These are phyloP conservation scores for Ormosia emarginata DNA, from an alignment of 306 rosid genomes.

Conservation along the genomic window DNA sequence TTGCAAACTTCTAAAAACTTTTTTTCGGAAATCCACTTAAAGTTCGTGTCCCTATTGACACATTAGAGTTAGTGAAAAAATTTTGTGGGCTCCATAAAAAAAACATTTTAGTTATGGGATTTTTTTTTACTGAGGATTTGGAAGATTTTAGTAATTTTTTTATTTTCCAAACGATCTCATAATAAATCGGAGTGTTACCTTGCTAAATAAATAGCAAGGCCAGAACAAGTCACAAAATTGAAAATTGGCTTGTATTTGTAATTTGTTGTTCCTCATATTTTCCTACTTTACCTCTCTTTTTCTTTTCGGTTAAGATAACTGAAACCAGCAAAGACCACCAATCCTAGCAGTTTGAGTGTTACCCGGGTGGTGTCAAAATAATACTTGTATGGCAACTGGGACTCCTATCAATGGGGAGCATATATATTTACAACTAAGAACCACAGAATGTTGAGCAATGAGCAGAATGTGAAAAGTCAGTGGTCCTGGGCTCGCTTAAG, in stretches of 20 bases:
- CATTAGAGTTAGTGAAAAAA: not conserved
- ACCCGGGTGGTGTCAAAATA: not conserved
- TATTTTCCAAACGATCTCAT: not conserved
- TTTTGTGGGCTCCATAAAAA: too few species aligned
- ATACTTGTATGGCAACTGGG: not conserved
- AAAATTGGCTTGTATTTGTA: not conserved
- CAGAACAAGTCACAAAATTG: not conserved
- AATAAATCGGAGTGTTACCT: not conserved
- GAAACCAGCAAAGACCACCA: not conserved
- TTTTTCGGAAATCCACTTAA: not conserved
- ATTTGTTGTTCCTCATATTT: not conserved
- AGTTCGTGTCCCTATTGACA: not conserved
- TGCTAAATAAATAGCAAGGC: not conserved
- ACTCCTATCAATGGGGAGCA: not conserved
- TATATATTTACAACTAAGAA: not conserved
- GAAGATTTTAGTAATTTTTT: too few species aligned
- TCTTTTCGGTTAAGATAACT: not conserved
- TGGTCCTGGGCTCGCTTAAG: conserved; percentile 16
- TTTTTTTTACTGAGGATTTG: too few species aligned
- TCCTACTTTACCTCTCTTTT: not conserved
- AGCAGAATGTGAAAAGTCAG: conserved; percentile 1
- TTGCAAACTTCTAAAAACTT: not conserved
- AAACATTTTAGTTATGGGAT: not conserved
- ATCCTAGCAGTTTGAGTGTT: not conserved
- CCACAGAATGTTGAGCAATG: conserved; percentile 5